A percentile compares a stretch with the other conserved stretches of the same genome.
phyloP scores from a whole-genome alignment of 768 basidiomycete genomes.

The Amanita rubescens region DNA sequence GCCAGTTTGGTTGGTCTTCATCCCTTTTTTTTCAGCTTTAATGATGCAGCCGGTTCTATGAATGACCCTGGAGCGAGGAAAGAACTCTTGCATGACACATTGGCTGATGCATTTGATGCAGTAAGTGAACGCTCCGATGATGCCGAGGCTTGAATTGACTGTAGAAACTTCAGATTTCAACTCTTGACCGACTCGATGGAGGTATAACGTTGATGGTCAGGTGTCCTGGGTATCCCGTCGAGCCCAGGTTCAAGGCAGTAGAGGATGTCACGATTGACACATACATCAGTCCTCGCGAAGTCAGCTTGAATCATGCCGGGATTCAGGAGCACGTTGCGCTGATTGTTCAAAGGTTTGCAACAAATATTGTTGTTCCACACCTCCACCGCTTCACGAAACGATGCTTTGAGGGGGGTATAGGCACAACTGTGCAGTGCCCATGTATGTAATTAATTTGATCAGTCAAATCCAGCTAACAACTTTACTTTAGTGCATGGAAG shows the following conservation, averaged over 20 bases:
- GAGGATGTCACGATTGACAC: conserved; percentile 4
- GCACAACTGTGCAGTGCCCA: not conserved
- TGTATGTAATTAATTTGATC: not conserved
- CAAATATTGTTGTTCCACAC: conserved; percentile 10
- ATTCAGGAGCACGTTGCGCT: conserved; percentile 7
- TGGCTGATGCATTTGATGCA: conserved; percentile 6
- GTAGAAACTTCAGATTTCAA: conserved; percentile 1
- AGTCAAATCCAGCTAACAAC: not conserved
- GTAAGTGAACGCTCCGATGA: conserved; percentile 1
- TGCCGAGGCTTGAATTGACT: not conserved
- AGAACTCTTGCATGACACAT: not conserved
- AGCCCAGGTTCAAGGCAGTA: not conserved
- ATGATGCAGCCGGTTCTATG: not conserved
- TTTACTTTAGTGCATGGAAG: not conserved
- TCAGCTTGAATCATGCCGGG: not conserved
- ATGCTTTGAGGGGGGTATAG: conserved; percentile 1
- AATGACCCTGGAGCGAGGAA: not conserved
- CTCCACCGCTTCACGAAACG: conserved; percentile 6
- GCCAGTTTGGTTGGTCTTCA: conserved; percentile 10
- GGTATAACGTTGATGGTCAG: conserved; percentile 7
- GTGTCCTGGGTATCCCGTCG: not conserved
- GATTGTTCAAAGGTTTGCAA: conserved; percentile 9
- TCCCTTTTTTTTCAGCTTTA: conserved; percentile 1
- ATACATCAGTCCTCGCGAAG: conserved; percentile 7
- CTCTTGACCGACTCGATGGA: conserved; percentile 8